Percentiles rank a stretch among this genome's conserved stretches.
phyloP scores from a whole-genome alignment of 73 alveolate species.

The Paramecium octaurelia region DNA sequence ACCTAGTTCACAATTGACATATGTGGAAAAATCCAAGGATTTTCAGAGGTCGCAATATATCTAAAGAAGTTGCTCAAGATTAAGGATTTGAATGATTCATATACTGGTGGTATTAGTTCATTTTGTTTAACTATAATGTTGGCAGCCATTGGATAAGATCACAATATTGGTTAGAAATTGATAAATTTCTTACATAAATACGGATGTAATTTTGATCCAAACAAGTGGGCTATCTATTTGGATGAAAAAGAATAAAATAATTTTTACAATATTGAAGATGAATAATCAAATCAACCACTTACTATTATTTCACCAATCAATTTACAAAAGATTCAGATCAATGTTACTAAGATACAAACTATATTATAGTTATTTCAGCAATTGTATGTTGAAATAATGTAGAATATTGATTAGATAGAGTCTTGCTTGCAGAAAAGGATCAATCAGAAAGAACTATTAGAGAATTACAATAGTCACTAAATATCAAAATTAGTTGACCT shows the following conservation, averaged over 20 bases:
- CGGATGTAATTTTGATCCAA: constrained; percentile 40
- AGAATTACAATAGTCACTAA: background rate
- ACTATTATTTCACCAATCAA: constrained; percentile 15
- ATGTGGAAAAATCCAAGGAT: background rate
- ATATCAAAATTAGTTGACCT: constrained; percentile 4
- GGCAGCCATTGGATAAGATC: constrained; percentile 22
- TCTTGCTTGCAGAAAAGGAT: background rate
- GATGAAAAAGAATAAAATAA: background rate
- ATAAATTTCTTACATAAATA: constrained; percentile 9
- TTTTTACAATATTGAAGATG: background rate
- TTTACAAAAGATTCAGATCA: background rate
- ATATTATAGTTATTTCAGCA: background rate
- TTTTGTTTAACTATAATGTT: constrained; percentile 19
- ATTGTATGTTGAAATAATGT: background rate
- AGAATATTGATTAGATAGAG: background rate
- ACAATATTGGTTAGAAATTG: background rate
- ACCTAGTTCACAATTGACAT: background rate
- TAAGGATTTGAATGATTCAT: constrained; percentile 22
- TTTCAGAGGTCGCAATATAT: background rate
- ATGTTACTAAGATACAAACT: background rate
- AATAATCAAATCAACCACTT: background rate
- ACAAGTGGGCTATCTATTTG: constrained; percentile 27
- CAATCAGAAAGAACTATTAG: background rate
- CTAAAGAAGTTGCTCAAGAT: background rate
- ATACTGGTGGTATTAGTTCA: constrained; percentile 52